Percentiles rank a stretch among this genome's conserved stretches.
phyloP scores from a whole-genome alignment of 1,139 yeast genomes.

The Geotrichum aggregatum region DNA sequence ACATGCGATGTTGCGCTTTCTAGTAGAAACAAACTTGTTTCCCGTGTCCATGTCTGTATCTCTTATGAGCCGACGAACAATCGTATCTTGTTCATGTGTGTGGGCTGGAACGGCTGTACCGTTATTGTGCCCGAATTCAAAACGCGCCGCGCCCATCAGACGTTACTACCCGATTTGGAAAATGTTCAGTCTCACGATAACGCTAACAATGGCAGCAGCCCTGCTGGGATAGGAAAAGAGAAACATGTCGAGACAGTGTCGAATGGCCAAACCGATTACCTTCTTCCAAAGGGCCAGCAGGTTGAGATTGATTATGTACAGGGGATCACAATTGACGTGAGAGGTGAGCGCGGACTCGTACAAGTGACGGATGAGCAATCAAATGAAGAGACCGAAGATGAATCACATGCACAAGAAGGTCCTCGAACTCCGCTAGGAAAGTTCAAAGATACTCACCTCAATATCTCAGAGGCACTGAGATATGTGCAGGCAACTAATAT shows the following conservation, averaged over 20 bases:
- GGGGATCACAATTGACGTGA: conserved; percentile 58
- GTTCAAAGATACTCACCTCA: too few species aligned
- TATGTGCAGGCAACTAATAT: not conserved
- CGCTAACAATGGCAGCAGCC: not conserved
- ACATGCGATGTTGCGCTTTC: conserved; percentile 56
- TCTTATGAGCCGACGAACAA: conserved; percentile 32
- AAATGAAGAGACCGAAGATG: conserved; percentile 8
- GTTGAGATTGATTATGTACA: conserved; percentile 52
- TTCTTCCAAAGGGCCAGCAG: conserved; percentile 46
- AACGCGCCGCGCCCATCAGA: conserved; percentile 22
- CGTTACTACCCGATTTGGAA: not conserved
- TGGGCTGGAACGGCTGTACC: conserved; percentile 68
- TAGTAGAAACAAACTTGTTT: conserved; percentile 55
- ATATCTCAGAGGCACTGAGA: too few species aligned
- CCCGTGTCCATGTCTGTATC: conserved; percentile 59
- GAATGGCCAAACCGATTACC: conserved; percentile 39
- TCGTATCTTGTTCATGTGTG: conserved; percentile 46
- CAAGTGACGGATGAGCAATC: conserved; percentile 32
- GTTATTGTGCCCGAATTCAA: conserved; percentile 51
- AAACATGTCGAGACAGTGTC: conserved; percentile 8
- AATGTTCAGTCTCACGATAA: not conserved
- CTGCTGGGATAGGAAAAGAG: not conserved
- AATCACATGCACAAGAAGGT: conserved; percentile 30
- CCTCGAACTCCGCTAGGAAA: conserved; percentile 16
- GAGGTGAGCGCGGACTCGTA: conserved; percentile 55